Conservation (phyloP, 2,329 filamentous ascomycete genomes). For the Xylaria sp. region DNA sequence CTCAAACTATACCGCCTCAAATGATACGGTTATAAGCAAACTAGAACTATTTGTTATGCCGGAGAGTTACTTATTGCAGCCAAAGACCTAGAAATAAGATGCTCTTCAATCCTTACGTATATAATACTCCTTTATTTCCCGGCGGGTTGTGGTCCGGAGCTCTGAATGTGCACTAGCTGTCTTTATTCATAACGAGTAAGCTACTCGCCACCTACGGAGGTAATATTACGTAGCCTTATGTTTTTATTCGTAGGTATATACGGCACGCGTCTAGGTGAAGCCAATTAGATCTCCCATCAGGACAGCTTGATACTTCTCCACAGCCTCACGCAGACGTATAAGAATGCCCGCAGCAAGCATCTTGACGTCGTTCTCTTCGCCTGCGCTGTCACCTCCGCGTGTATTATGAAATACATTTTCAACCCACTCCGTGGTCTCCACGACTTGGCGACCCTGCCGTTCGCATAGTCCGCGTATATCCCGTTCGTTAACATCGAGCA, state of each 20-base stretch:
- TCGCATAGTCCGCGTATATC: conserved; percentile 78
- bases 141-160: not conserved
- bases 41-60: too few species aligned
- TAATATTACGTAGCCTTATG: not conserved
- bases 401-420: conserved; percentile 75
- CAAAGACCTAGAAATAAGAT: not conserved
- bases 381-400: conserved; percentile 58
- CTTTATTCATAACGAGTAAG: not conserved
- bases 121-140: not conserved
- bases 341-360: conserved; percentile 81
- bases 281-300: conserved; percentile 76
- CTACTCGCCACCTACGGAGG: not conserved
- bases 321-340: conserved; percentile 80
- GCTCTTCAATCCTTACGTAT: too few species aligned
- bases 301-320: conserved; percentile 81
- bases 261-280: conserved; percentile 41
- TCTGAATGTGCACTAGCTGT: not conserved
- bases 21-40: too few species aligned
- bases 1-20: too few species aligned
- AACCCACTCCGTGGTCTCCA: conserved; percentile 91
- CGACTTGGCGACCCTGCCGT: conserved; percentile 77
- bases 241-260: not conserved
- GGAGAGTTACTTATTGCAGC: not conserved
- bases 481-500: conserved; percentile 83
- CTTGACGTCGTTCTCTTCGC: conserved; percentile 82